Evolutionary conservation across 192 early-diverging fungal species (phyloP), one percentile per base, ranked within the genome.

Genomic region (Diversispora eburnea): DNA sequence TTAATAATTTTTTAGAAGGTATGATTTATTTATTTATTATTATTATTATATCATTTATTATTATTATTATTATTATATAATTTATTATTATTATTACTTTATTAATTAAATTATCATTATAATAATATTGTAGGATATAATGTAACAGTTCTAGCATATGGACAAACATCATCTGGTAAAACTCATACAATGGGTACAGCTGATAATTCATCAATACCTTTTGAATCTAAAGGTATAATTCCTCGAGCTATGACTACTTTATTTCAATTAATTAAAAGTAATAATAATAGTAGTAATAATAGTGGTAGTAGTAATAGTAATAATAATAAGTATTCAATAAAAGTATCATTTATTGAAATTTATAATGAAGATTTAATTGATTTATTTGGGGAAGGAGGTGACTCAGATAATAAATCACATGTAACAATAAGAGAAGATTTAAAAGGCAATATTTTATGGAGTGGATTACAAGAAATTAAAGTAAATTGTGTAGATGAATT

Each of bases 331-430:
- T 83, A 80, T 22, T 78, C 74, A 3, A 78, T 92, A 41, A 84
- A 84, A n/a, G 93, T 97, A 6, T 95, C 95, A 8, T 98, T 97
- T 82, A 77, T 99, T 20, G 96, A 99, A 75, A 87, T 97, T 7
- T 97, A 99, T 80, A 99, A 99, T 78, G 97, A 99, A 74, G 97
- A 99, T 57, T 82, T 98, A 60, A 89, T 96, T 39, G 97, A 99
- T 82, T 82, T 99, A 57, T 79, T 98, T 42, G 91, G 89, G 64
- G 88, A 87, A 68, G 46, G 25, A 33, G 25, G 64, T 13, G 76
- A 83, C 70, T 77, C 79, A 58, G 84, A 84, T 8, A 83, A 83
- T 59, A 77, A 88, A 66, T 85, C 88, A 4, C 84, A 84, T 8
- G 86, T 94, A 0, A 87, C 90, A 4, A 85, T 98, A 55, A 81